Conservation (phyloP, 495 filamentous ascomycete species). For the Cryomyces minteri region DNA sequence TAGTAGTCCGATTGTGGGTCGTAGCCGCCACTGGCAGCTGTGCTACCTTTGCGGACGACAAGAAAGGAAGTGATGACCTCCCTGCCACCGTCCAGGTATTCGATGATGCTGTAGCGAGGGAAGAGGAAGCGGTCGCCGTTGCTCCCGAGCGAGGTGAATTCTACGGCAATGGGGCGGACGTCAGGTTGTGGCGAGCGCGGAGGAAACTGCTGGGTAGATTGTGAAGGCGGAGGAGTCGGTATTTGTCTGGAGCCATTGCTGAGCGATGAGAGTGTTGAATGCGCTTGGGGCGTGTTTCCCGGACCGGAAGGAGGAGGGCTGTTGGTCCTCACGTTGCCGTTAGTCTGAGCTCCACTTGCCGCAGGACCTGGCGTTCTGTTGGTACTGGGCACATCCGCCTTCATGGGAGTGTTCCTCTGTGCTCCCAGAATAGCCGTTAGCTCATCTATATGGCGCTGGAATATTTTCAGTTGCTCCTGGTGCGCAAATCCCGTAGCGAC, state of each 20-base stretch:
- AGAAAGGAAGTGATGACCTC: conserved; percentile 45
- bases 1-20: conserved; percentile 52
- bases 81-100: conserved; percentile 32
- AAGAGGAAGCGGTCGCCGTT: conserved; percentile 79
- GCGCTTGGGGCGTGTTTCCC: conserved; percentile 7
- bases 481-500: conserved; percentile 78
- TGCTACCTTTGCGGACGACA: conserved; percentile 25
- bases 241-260: not conserved
- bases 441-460: conserved; percentile 85
- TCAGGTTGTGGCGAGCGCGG: conserved; percentile 27
- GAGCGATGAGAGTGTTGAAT: no score
- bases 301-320: conserved; percentile 12
- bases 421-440: conserved; percentile 46
- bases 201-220: not conserved
- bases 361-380: conserved; percentile 4
- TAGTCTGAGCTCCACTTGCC: not conserved
- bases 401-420: conserved; percentile 10
- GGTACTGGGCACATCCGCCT: not conserved
- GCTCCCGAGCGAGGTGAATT: conserved; percentile 43
- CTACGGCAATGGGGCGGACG: conserved; percentile 60
- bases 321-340: not conserved
- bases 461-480: conserved; percentile 61
- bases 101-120: conserved; percentile 70
- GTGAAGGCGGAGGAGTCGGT: conserved; percentile 1
- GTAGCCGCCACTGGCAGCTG: not conserved